These are phyloP conservation scores for Globisporangium acanthophoron DNA, from an alignment of 352 stramenopile genomes.

Conservation along the genomic window DNA sequence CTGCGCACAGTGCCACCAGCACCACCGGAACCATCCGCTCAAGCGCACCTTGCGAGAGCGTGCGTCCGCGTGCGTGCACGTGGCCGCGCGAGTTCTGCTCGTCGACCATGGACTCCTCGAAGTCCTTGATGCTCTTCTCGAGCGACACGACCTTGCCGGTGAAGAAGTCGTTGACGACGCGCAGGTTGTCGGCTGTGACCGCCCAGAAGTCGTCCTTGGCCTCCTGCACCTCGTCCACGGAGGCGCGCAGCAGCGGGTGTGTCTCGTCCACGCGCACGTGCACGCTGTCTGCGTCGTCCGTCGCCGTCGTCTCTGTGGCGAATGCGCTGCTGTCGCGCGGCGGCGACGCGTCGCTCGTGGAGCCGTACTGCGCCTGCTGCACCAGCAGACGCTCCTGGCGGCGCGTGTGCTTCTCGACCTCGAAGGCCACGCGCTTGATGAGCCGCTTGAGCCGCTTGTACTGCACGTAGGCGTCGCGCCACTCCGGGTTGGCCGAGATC, in stretches of 20 bases:
- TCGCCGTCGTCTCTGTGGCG: no score
- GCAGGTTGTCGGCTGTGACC: conserved; percentile 72
- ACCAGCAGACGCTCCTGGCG: conserved; percentile 67
- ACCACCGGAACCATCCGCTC: background rate
- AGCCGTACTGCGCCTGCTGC: conserved; percentile 27
- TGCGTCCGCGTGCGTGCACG: conserved; percentile 58
- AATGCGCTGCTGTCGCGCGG: background rate
- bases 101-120: conserved; percentile 60
- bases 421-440: conserved; percentile 88
- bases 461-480: conserved; percentile 88
- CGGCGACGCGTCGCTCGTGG: conserved; percentile 4
- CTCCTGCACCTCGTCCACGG: conserved; percentile 55
- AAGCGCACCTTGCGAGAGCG: conserved; percentile 49
- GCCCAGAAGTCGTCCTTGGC: conserved; percentile 84
- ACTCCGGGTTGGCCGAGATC: conserved; percentile 84
- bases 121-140: conserved; percentile 63
- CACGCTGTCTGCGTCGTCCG: conserved; percentile 14
- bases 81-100: conserved; percentile 72
- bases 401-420: conserved; percentile 76
- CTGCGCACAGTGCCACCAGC: background rate
- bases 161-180: conserved; percentile 85
- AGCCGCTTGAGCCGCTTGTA: conserved; percentile 91
- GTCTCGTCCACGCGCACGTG: conserved; percentile 55
- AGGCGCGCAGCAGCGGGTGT: conserved; percentile 44
- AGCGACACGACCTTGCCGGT: conserved; percentile 62